Percentiles rank a stretch among this genome's conserved stretches.
phyloP scores from a whole-genome alignment of 2,329 filamentous ascomycete genomes.

The Torrubiella hemipterigena region DNA sequence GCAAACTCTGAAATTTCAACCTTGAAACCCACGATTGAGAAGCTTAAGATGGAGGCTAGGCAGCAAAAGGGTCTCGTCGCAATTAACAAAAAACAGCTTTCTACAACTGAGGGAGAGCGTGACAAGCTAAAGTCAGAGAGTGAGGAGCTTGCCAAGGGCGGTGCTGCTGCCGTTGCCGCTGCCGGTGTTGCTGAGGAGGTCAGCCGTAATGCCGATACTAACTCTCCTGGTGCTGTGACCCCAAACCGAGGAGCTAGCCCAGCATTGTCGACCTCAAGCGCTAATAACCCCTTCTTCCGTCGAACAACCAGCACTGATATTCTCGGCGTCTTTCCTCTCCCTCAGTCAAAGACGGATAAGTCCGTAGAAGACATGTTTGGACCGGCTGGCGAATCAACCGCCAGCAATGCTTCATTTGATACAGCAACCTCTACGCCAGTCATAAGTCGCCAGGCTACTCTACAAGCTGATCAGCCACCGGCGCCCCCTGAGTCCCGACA shows the following conservation, averaged over 20 bases:
- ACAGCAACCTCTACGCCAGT: slow-evolving; percentile 49
- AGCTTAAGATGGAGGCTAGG: slow-evolving; percentile 79
- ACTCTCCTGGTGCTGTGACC: slow-evolving; percentile 33
- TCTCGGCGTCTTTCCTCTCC: slow-evolving; percentile 39
- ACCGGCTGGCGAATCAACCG: slow-evolving; percentile 35
- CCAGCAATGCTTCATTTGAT: slow-evolving; percentile 39
- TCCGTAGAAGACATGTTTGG: slow-evolving; percentile 84
- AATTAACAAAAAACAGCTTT: slow-evolving; percentile 96
- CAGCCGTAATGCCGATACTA: slow-evolving; percentile 37
- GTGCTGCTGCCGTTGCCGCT: no score
- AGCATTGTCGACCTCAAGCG: slow-evolving; percentile 54
- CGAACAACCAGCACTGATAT: slow-evolving; percentile 50
- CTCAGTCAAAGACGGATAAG: slow-evolving; percentile 43
- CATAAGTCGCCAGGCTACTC: slow-evolving; percentile 49
- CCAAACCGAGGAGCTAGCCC: slow-evolving; percentile 53
- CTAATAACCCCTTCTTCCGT: slow-evolving; percentile 92
- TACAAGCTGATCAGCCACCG: slow-evolving; percentile 40
- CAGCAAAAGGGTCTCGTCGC: slow-evolving; percentile 94
- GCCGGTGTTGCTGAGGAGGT: slow-evolving; percentile 48
- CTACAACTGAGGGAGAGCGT: slow-evolving; percentile 76
- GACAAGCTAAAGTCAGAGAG: slow-evolving; percentile 79
- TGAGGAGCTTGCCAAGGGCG: slow-evolving; percentile 49
- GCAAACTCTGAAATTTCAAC: slow-evolving; percentile 74
- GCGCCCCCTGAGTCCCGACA: slow-evolving; percentile 64
- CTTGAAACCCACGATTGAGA: slow-evolving; percentile 84